Evolutionary conservation across 2,329 filamentous ascomycete genomes (phyloP), one percentile per base, ranked within the genome.

Genomic region (Neofusicoccum cordaticola): DNA sequence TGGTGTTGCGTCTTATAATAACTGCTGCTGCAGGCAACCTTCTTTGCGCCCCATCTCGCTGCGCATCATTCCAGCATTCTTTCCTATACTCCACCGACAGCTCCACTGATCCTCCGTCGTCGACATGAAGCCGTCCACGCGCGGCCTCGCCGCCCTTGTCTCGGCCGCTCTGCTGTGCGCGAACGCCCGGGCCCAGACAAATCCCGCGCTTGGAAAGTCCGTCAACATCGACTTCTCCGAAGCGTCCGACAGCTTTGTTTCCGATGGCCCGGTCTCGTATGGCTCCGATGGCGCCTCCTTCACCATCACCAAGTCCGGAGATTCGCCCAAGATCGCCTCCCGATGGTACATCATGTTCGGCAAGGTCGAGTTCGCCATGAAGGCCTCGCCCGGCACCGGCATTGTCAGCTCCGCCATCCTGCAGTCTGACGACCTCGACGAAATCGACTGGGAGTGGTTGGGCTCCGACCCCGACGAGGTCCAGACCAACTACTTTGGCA

Each of bases 271-370:
- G 17, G 88, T 91, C 2, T 87, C 87, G 1, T 98, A 97, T 80
- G 85, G 84, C 74, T 82, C 83, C 64, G 85, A 93, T 74, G 95
- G 95, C 66, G 93, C 86, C 31, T 86, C 86, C 15, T 96, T 99
- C 76, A 93, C 91, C 31, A 89, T 99, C 61, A 79, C 86, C 61
- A 81, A 88, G 73, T 84, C 88, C 58, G 93, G 94, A 65, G 92
- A 99, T 74, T 86, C 92, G 2, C 95, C 95, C 0, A 90, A 94
- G 76, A 86, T 99, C 67, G 85, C 85, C 68, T 96, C 93, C 67
- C 87, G 95, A 72, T 98, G 96, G 86, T 98, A 97, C 83, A 97
- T 99, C 81, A 98, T 99, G 95, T 99, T 97, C 76, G 95, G 95
- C 69, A 90, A 89, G 68, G 91, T 97, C 73, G 90, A 96, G 69